Conservation (phyloP, 169 alveolate species). For the Eimeria maxima region DNA sequence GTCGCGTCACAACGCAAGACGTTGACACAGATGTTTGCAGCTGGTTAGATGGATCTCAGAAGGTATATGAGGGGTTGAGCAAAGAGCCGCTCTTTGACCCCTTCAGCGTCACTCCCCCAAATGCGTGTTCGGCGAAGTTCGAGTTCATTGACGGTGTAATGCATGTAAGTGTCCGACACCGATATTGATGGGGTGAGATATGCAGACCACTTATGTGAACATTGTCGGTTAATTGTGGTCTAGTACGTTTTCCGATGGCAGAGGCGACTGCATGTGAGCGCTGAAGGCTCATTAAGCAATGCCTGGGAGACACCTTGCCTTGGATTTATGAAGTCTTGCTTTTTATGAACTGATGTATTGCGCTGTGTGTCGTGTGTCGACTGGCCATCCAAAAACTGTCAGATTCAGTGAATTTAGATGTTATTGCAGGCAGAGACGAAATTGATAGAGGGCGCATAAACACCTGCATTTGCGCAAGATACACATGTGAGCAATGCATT, state of each 20-base stretch:
- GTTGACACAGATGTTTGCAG: background rate
- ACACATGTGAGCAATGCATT: background rate
- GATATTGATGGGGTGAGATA: background rate
- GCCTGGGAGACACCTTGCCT: background rate
- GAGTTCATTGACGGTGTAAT: slow-evolving; percentile 46
- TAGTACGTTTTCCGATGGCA: background rate
- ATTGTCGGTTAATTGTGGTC: background rate
- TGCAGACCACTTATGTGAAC: background rate
- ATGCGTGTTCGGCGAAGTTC: slow-evolving; percentile 21
- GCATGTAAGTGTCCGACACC: slow-evolving; percentile 34
- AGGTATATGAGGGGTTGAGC: slow-evolving; percentile 43
- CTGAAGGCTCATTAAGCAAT: background rate
- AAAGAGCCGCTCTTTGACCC: slow-evolving; percentile 66
- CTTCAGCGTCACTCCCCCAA: slow-evolving; percentile 55
- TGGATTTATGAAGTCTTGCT: background rate
- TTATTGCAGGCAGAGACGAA: background rate
- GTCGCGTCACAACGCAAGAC: slow-evolving; percentile 13
- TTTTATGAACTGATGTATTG: background rate
- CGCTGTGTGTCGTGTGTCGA: background rate
- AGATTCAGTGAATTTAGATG: background rate
- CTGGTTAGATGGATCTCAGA: slow-evolving; percentile 5
- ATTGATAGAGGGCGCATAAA: too few species aligned
- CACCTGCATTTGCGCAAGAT: background rate
- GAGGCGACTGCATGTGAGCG: background rate
- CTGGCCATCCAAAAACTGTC: background rate